Evolutionary conservation across 768 basidiomycete species (phyloP), one percentile per base, ranked within the genome.

Genomic region (Mycena floridula): DNA sequence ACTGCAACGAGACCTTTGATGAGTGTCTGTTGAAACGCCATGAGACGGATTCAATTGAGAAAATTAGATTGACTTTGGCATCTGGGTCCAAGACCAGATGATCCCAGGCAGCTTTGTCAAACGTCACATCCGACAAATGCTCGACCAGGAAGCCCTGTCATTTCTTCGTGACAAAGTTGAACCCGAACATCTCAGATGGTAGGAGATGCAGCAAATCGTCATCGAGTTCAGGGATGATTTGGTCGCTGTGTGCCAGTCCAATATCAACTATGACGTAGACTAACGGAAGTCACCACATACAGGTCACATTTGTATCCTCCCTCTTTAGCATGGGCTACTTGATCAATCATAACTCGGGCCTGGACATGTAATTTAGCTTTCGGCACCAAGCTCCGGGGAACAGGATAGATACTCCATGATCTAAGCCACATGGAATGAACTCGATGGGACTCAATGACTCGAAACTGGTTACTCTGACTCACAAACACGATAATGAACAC

Each of bases 191-290:
- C 13, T 55, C 54, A 1, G 65, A 55, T 8, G 65, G 54, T 1
- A 68, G 51, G 3, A 70, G 57, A 32, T 67, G 49, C n/a, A 69
- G 59, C 43, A 62, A 51, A 7, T 64, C 63, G n/a, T 69, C 63
- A 1, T 59, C 54, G 5, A 69, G 56, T 21, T 56, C 50, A 1
- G 50, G 46, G 4, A 46, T 40, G 32, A 35, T 18, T 35, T 7
- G 32, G 9, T 25, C 39, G 11, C 40, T 24, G 7, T 49, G 37
- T n/a, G 25, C 51, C 47, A 36, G 18, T 26, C 7, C 26, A 38
- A n/a, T 15, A 9, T 7, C 9, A 32, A 25, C 25, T 18, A 25
- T 2, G 13, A 16, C 23, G 3, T n/a, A 37, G 45, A 6, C 3
- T 25, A 23, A 25, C 20, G 8, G 20, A 11, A 25, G 25, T 2